phyloP scores from a whole-genome alignment of 768 basidiomycete species.

The Plicaturopsis crispa region DNA sequence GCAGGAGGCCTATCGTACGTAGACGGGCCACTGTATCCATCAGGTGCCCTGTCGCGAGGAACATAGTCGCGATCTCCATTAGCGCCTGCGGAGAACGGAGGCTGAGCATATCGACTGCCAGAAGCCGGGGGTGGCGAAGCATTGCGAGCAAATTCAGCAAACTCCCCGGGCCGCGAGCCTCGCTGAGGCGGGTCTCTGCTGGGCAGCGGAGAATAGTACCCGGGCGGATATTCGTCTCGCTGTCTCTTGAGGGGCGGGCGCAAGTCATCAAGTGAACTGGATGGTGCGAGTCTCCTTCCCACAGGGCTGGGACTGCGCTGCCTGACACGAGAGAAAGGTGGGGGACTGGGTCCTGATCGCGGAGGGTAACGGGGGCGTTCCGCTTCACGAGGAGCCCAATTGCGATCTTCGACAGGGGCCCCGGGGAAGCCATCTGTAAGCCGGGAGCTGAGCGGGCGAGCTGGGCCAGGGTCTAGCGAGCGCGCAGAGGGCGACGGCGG shows the following conservation, averaged over 20 bases:
- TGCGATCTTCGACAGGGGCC: constrained; percentile 14
- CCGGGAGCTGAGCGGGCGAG: constrained; percentile 20
- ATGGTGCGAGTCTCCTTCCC: constrained; percentile 22
- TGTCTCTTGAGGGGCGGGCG: constrained; percentile 38
- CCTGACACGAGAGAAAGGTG: constrained; percentile 33
- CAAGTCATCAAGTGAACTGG: constrained; percentile 24
- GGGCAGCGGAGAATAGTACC: constrained; percentile 25
- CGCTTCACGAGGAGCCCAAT: constrained; percentile 19
- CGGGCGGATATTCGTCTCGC: constrained; percentile 33
- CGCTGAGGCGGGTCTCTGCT: constrained; percentile 19
- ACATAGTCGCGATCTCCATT: constrained; percentile 27
- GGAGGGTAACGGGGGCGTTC: constrained; percentile 21
- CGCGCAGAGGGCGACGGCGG: constrained; percentile 13
- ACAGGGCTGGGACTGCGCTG: constrained; percentile 37
- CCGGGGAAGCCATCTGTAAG: constrained; percentile 20
- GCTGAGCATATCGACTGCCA: constrained; percentile 3
- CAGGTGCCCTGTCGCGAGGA: constrained; percentile 15
- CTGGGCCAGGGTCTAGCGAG: constrained; percentile 5
- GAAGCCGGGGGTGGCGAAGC: constrained; percentile 9
- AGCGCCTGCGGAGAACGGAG: constrained; percentile 3
- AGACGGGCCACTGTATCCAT: constrained; percentile 10
- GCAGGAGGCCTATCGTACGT: constrained; percentile 32
- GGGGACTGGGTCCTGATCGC: constrained; percentile 13
- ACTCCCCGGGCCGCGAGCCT: constrained; percentile 19
- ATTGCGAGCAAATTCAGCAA: constrained; percentile 17